phyloP scores from a whole-genome alignment of 2,329 filamentous ascomycete genomes.

The Arthrobotrys iridis region DNA sequence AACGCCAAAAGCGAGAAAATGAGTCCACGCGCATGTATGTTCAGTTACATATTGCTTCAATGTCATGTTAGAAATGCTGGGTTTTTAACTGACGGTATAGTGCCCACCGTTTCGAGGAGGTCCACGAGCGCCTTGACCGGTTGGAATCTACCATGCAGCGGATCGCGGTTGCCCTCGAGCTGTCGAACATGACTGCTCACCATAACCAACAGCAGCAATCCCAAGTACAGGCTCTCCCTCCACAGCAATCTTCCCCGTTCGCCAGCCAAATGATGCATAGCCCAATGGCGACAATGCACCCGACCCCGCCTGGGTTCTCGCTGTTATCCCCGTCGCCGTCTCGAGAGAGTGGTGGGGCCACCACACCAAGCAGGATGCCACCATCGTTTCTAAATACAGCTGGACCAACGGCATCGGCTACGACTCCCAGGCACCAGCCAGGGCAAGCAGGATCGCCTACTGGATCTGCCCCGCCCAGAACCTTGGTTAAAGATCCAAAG shows the following conservation, averaged over 20 bases:
- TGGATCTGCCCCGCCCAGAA: conserved; percentile 34
- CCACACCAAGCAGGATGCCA: conserved; percentile 44
- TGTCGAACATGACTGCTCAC: conserved; percentile 55
- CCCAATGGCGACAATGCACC: conserved; percentile 54
- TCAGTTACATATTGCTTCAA: not conserved
- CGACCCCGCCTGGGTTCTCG: conserved; percentile 50
- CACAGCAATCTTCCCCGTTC: conserved; percentile 26
- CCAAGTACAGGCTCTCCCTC: conserved; percentile 12
- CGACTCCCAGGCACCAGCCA: conserved; percentile 25
- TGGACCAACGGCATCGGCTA: conserved; percentile 21
- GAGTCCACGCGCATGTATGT: conserved; percentile 58
- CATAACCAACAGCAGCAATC: conserved; percentile 44
- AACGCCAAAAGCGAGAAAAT: conserved; percentile 58
- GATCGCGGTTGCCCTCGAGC: conserved; percentile 54
- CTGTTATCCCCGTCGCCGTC: conserved; percentile 49
- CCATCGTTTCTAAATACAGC: conserved; percentile 41
- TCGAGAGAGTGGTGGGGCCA: conserved; percentile 43
- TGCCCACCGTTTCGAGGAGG: conserved; percentile 58
- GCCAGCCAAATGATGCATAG: conserved; percentile 51
- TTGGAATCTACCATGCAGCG: conserved; percentile 57
- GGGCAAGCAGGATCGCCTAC: conserved; percentile 20
- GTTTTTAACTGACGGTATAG: conserved; percentile 37
- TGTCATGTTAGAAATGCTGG: not conserved
- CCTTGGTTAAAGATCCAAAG: conserved; percentile 54
- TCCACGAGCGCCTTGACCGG: conserved; percentile 58